Percentiles rank a stretch among this genome's conserved stretches.
Evolutionary conservation across 2,329 filamentous ascomycete species (phyloP).

Genomic region (Ambrosiella cleistominuta): DNA sequence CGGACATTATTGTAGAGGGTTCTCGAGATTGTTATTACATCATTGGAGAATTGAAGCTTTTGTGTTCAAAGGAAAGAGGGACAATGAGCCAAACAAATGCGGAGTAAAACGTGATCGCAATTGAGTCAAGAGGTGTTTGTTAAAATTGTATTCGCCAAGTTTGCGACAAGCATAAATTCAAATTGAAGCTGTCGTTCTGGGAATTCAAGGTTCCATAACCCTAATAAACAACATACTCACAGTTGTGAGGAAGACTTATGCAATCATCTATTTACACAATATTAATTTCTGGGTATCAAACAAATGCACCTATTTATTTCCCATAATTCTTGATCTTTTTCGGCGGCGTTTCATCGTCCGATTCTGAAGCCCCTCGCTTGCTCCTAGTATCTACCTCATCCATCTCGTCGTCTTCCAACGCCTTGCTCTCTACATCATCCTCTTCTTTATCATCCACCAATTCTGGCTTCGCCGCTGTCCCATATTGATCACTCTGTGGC

Average conservation of each 20-base stretch:
- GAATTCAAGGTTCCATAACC: background rate
- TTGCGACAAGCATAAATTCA: background rate
- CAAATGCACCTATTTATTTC: background rate
- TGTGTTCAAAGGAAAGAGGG: background rate
- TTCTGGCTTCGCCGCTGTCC: slow-evolving; percentile 42
- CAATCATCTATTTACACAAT: background rate
- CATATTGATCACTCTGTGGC: slow-evolving; percentile 38
- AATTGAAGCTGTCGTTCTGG: background rate
- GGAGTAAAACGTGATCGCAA: background rate
- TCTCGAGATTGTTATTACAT: background rate
- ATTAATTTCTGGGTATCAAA: background rate
- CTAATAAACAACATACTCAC: background rate
- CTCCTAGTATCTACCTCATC: slow-evolving; percentile 22
- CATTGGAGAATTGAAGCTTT: no score
- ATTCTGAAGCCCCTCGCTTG: slow-evolving; percentile 35
- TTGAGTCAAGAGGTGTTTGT: background rate
- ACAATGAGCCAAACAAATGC: background rate
- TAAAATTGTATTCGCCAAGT: background rate
- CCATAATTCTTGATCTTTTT: slow-evolving; percentile 30
- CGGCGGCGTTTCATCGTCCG: slow-evolving; percentile 21
- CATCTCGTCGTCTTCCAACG: slow-evolving; percentile 18
- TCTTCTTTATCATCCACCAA: slow-evolving; percentile 27
- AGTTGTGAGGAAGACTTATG: no score
- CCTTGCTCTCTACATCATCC: slow-evolving; percentile 16
- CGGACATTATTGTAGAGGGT: background rate